These are phyloP conservation scores for Penicillium sp. DNA, from an alignment of 2,329 filamentous ascomycete genomes.

Conservation along the genomic window DNA sequence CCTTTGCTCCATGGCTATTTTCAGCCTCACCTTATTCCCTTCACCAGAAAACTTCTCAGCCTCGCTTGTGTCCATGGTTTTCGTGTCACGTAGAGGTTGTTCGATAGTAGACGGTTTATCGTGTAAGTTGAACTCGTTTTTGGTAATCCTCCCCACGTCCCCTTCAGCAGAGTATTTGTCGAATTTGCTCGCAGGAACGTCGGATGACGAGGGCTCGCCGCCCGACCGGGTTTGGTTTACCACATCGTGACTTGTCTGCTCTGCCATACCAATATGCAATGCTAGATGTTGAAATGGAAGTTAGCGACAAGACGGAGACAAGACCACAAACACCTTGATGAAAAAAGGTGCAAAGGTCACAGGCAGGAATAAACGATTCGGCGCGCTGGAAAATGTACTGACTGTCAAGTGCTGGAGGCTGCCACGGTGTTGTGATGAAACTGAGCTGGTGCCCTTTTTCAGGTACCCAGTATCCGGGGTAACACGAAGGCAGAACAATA, in stretches of 20 bases:
- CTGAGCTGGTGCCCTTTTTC: conserved; percentile 9
- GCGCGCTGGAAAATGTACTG: conserved; percentile 28
- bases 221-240: conserved; percentile 67
- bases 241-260: conserved; percentile 67
- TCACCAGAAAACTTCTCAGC: conserved; percentile 23
- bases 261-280: conserved; percentile 66
- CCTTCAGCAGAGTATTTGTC: conserved; percentile 51
- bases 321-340: not conserved
- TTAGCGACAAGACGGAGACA: not conserved
- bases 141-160: conserved; percentile 41
- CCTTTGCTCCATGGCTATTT: not conserved
- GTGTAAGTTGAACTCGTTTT: conserved; percentile 34
- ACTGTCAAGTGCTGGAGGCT: conserved; percentile 41
- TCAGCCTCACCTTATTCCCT: conserved; percentile 28
- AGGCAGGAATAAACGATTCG: not conserved
- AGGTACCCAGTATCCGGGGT: conserved; percentile 7
- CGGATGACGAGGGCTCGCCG: conserved; percentile 60
- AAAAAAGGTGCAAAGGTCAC: not conserved
- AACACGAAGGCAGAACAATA: conserved; percentile 2
- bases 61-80: conserved; percentile 20
- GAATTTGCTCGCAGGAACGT: conserved; percentile 61
- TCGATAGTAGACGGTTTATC: conserved; percentile 23
- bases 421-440: conserved; percentile 37
- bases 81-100: conserved; percentile 23
- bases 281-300: conserved; percentile 29